Conservation (phyloP, 208 protist species). For the Polymyxa betae region DNA sequence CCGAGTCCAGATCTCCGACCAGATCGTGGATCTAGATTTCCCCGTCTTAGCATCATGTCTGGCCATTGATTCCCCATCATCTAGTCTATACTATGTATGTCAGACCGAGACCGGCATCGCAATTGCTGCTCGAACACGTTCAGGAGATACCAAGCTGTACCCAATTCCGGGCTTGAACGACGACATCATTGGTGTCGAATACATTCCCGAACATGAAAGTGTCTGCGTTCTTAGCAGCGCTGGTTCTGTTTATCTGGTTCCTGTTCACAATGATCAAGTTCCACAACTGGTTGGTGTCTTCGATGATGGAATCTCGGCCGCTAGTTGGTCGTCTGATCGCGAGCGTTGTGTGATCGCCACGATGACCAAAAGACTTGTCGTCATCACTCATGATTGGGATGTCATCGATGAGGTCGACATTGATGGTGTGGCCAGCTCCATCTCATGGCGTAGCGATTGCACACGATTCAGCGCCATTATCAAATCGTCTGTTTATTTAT, state of each 20-base stretch:
- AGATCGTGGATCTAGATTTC: not conserved
- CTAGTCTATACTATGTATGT: not conserved
- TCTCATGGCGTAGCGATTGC: not conserved
- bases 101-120: not conserved
- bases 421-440: not conserved
- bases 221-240: not conserved
- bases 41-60: not conserved
- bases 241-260: not conserved
- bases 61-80: not conserved
- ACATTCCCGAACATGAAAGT: not conserved
- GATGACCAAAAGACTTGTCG: not conserved
- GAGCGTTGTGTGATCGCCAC: not conserved
- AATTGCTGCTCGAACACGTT: not conserved
- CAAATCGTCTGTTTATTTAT: not conserved
- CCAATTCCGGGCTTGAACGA: not conserved
- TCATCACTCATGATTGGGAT: not conserved
- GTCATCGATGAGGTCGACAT: not conserved
- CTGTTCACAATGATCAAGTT: not conserved
- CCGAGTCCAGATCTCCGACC: not conserved
- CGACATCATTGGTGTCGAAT: not conserved
- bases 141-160: not conserved
- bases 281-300: not conserved
- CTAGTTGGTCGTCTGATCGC: not conserved
- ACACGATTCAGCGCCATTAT: not conserved
- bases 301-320: not conserved